A percentile compares a stretch with the other conserved stretches of the same genome.
Evolutionary conservation across 2,329 filamentous ascomycete species (phyloP).

Genomic region (Harringtonia lauricola): DNA sequence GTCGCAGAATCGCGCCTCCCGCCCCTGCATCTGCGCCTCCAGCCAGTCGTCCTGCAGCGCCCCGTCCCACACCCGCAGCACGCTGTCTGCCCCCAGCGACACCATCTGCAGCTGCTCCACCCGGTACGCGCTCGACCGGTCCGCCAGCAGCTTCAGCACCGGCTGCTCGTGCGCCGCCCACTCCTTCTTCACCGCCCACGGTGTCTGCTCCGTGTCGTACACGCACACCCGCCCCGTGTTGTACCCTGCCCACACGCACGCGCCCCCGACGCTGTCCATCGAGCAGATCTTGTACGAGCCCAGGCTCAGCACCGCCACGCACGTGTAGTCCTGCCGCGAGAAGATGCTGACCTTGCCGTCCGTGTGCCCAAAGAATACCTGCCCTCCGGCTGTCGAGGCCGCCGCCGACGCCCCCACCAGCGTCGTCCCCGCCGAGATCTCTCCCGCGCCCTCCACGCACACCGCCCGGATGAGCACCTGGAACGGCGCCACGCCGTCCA

Average conservation of each 20-base stretch:
- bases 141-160: conserved; percentile 65
- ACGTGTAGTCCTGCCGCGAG: conserved; percentile 64
- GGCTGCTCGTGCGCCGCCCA: conserved; percentile 87
- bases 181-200: conserved; percentile 87
- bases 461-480: conserved; percentile 66
- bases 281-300: conserved; percentile 94
- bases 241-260: conserved; percentile 84
- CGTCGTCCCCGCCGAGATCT: conserved; percentile 75
- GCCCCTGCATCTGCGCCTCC: conserved; percentile 77
- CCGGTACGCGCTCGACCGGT: conserved; percentile 75
- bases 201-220: conserved; percentile 72
- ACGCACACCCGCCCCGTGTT: conserved; percentile 91
- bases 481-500: conserved; percentile 57
- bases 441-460: conserved; percentile 61
- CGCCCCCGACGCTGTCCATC: conserved; percentile 67
- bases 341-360: conserved; percentile 96
- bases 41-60: conserved; percentile 90
- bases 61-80: conserved; percentile 81
- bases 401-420: too few species aligned
- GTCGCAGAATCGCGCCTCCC: conserved; percentile 71
- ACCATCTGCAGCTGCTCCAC: conserved; percentile 76
- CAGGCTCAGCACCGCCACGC: conserved; percentile 69
- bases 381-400: conserved; percentile 64
- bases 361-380: conserved; percentile 80
- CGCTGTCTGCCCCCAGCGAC: conserved; percentile 78